Evolutionary conservation across 306 rosid species (phyloP), one percentile per base, ranked within the genome.

Genomic region (Prunus mume): DNA sequence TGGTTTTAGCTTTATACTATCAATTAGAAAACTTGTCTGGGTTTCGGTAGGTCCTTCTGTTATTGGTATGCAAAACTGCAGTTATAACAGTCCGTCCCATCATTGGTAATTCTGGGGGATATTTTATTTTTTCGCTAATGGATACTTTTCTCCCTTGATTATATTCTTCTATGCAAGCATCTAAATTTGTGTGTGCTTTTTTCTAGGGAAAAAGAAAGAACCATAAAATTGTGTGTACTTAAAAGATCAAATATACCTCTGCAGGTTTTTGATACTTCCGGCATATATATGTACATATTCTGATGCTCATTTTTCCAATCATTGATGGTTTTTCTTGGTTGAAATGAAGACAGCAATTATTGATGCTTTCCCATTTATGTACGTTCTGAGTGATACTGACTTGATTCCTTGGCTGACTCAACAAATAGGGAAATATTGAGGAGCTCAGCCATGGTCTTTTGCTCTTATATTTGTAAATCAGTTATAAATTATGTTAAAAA

Each of bases 21-120:
- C 74, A 54, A 20, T 54, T 66, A 2, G 64, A 20, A 60, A n/a
- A 73, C 66, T 76, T 56, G 72, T 28, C 45, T 43, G 50, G 20
- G 9, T 66, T 38, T 38, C 50, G 22, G 13, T 64, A 20, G 68
- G 67, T 46, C 66, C 65, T 46, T 13, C 43, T 65, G 69, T 32
- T 34, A 32, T 18, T 65, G 49, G 47, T 65, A 32, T 28, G 17
- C 12, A 63, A 63, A 28, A 22, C 20, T 63, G 45, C 15, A 28
- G 20, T 17, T 6, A 24, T 5, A 60, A 12, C 65, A 12, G 8
- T 25, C 65, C 5, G 12, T 60, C 38, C 34, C 18, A 60, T 60
- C 65, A 6, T 60, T 28, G 19, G 65, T 5, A 12, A 12, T 62
- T 62, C 22, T 28, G 67, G 45, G 28, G n/a, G 45, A 14, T 62